Base-by-base conservation (phyloP, 257 asterid genomes). In the Jaltomata sinuosa region DNA sequence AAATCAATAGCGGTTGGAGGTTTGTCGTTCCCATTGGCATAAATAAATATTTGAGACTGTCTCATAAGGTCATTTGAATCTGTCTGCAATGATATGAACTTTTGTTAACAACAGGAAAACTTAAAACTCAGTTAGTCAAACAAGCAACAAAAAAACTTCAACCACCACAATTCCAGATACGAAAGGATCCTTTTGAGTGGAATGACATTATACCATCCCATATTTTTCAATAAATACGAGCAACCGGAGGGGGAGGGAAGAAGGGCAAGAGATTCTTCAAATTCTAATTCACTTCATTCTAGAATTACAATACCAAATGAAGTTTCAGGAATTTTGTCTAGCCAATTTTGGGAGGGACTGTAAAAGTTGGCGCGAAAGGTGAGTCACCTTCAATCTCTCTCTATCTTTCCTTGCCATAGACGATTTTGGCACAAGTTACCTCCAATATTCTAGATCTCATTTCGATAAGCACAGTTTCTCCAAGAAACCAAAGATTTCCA, bases 1-100 rank as follows among this genome's bases (percentile, higher is more conserved):
- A 94, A 87, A 85, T 95, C 97, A 80, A 97, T 94, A 78, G 98
- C 96, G 42, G 99, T 95, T 85, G 99, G 99, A 65, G 98, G 88
- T 85, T 89, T 91, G 81, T 88, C 54, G 49, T 89, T 95, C 84
- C 99, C 99, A 77, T 93, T 95, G 40, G 99, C 98, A 86, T 97
- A 95, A 11, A 89, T 49, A 86, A 97, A 97, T 85, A 93, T 86
- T 86, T 94, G 97, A 81, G 98, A 97, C 84, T 88, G 94, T 81
- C 87, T 91, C 98, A 95, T 96, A 86, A 94, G 90, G 83, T 94
- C 95, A 90, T 92, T 92, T 81, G 97, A 87, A 85, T 94, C 97
- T 57, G 87, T 93, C 99, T 96, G 95, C 82, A 90, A 89, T 59
- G 80, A 36, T 29, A 79, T 61, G 71, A 86, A 76, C 76, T 53